A percentile compares a stretch with the other conserved stretches of the same genome.
phyloP scores from a whole-genome alignment of 164 flowering plant species.

The Vitis rupestris region DNA sequence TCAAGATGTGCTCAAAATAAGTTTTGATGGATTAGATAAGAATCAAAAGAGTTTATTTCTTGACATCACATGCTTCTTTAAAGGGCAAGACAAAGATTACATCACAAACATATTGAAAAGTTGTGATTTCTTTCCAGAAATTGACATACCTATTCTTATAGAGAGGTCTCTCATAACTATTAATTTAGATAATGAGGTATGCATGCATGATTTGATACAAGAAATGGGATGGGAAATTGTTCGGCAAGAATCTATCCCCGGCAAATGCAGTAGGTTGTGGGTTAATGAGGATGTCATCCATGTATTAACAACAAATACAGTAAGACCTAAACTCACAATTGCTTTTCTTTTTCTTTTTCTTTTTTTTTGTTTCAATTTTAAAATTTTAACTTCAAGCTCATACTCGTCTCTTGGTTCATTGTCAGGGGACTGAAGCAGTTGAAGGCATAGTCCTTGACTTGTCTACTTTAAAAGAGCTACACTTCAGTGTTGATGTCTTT shows the following conservation, averaged over 20 bases:
- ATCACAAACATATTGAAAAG: neutral
- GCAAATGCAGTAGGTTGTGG: constrained; percentile 5
- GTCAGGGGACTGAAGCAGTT: constrained; percentile 17
- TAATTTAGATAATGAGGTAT: neutral
- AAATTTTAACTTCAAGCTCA: neutral
- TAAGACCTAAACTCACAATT: constrained; percentile 8
- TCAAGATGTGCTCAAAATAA: neutral
- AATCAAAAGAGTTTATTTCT: neutral
- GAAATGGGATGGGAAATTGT: constrained; percentile 7
- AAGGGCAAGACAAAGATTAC: constrained; percentile 3
- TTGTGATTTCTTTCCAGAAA: constrained; percentile 2
- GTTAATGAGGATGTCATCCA: neutral
- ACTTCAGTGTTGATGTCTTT: neutral
- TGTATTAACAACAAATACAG: constrained; percentile 12
- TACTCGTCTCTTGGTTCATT: neutral
- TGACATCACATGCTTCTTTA: neutral
- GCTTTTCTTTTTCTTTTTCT: neutral
- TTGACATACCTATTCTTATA: neutral
- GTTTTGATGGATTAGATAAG: neutral
- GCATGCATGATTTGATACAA: constrained; percentile 8
- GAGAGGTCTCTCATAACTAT: neutral
- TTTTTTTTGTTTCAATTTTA: neutral
- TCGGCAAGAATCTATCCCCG: neutral
- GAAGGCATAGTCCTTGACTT: constrained; percentile 16
- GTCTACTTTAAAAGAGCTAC: neutral